Percentiles rank a stretch among this genome's conserved stretches.
Conservation (phyloP, 2,329 filamentous ascomycete species). For the Clarireedia homoeocarpa region DNA sequence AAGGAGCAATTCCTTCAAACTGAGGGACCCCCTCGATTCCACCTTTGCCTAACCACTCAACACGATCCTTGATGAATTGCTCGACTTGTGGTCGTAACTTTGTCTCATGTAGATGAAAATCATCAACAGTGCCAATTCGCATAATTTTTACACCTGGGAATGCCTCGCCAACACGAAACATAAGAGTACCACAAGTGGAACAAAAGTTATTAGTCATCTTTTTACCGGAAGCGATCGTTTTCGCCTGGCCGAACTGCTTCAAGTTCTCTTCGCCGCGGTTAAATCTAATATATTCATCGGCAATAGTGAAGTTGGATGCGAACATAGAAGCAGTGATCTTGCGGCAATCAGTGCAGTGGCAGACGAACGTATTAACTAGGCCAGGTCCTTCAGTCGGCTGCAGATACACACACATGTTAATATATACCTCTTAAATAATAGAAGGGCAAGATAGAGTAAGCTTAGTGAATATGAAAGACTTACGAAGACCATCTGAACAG, state of each 20-base stretch:
- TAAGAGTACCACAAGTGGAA: conserved; percentile 47
- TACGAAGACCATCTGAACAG: conserved; percentile 47
- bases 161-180: conserved; percentile 44
- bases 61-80: conserved; percentile 43
- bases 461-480: conserved; percentile 19
- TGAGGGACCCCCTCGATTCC: conserved; percentile 32
- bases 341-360: conserved; percentile 53
- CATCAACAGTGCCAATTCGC: conserved; percentile 54
- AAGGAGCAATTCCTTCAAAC: conserved; percentile 9
- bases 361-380: conserved; percentile 46
- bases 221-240: conserved; percentile 40
- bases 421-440: no score
- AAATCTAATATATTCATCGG: conserved; percentile 38
- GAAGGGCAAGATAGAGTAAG: no score
- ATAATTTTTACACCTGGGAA: conserved; percentile 42
- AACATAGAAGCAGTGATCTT: conserved; percentile 58
- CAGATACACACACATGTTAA: no score
- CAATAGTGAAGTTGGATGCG: conserved; percentile 48
- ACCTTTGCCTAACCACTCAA: conserved; percentile 36
- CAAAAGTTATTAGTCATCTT: conserved; percentile 58
- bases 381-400: conserved; percentile 39
- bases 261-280: conserved; percentile 45
- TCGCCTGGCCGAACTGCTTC: conserved; percentile 36
- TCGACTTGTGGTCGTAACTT: conserved; percentile 47
- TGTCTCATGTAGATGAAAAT: conserved; percentile 49